Percentiles rank a stretch among this genome's conserved stretches.
Evolutionary conservation across 2,329 filamentous ascomycete genomes (phyloP).

Genomic region (Alternaria tenuissima): DNA sequence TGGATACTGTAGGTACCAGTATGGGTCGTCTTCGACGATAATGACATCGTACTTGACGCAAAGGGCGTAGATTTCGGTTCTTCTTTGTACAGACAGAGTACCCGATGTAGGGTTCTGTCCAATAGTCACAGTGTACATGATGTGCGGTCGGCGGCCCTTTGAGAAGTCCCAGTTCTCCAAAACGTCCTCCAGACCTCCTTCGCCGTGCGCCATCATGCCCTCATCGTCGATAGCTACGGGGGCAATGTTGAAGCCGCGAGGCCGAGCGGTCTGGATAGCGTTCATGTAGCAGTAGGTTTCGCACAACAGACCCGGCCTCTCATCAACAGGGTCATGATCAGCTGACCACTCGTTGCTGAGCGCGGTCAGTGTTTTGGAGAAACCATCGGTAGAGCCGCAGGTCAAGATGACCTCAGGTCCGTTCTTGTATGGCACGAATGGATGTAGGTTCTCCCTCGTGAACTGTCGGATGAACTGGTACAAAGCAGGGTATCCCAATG

Average conservation of each 20-base stretch:
- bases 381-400: conserved; percentile 85
- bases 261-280: conserved; percentile 71
- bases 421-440: conserved; percentile 77
- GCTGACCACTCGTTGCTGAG: conserved; percentile 79
- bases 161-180: conserved; percentile 81
- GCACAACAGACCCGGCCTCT: conserved; percentile 78
- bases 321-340: conserved; percentile 69
- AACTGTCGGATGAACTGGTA: conserved; percentile 82
- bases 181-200: conserved; percentile 78
- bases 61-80: conserved; percentile 79
- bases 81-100: conserved; percentile 74
- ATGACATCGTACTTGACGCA: conserved; percentile 87
- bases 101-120: conserved; percentile 89
- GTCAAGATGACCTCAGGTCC: conserved; percentile 82
- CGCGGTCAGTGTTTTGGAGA: conserved; percentile 78
- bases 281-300: conserved; percentile 86
- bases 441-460: conserved; percentile 77
- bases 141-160: conserved; percentile 77
- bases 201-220: conserved; percentile 79
- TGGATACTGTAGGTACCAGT: conserved; percentile 93
- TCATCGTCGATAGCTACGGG: conserved; percentile 78
- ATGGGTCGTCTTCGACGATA: conserved; percentile 93
- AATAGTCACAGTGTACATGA: conserved; percentile 92
- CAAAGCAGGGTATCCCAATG: conserved; percentile 81
- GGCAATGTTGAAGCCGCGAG: conserved; percentile 75